Base-by-base conservation (phyloP, 108 stramenopile species). In the Pseudonitzschia pungens region DNA sequence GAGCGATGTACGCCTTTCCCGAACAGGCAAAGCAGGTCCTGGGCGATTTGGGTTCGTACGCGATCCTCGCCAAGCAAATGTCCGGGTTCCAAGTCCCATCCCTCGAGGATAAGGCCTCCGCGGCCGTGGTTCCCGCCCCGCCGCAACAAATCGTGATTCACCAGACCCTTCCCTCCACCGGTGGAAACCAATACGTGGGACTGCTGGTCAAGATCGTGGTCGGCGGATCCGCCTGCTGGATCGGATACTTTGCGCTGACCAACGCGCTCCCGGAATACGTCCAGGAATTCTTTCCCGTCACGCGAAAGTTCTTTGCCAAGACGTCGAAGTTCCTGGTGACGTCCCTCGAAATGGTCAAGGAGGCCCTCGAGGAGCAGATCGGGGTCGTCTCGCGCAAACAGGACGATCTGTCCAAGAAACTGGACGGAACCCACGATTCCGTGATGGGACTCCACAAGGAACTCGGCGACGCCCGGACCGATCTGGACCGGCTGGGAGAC, bases 281-380 rank as follows among this genome's bases (percentile, higher is more conserved):
- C 41, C 81, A 84, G 68, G 86, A 86, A 59, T 69, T 89, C 66
- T 73, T 93, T 48, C 92, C 92, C n/a, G 92, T 93, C 54, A 89
- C 89, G 4, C 78, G 84, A 9, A 63, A 79, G 33, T 73, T 85
- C 70, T 93, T 90, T 68, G 82, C 88, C 26, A 62, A 76, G 66
- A 89, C 92, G 7, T 86, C 87, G 0, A 75, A 85, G n/a, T 81
- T 77, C 21, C 74, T 93, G 27, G 92, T 85, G 29, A 71, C 84
- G 57, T 88, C 83, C 16, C 84, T 93, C 53, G 51, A 90, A 14
- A 64, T 86, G 27, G 85, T 90, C 43, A 87, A 86, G 44, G 83
- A 89, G 29, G 71, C 69, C 0, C 74, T 92, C 40, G 78, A 76
- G 57, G 83, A 90, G 42, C 84, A 89, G 64, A 87, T 93, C 36